These are phyloP conservation scores for Fusarium tupiense DNA, from an alignment of 2,329 filamentous ascomycete species.

Conservation along the genomic window DNA sequence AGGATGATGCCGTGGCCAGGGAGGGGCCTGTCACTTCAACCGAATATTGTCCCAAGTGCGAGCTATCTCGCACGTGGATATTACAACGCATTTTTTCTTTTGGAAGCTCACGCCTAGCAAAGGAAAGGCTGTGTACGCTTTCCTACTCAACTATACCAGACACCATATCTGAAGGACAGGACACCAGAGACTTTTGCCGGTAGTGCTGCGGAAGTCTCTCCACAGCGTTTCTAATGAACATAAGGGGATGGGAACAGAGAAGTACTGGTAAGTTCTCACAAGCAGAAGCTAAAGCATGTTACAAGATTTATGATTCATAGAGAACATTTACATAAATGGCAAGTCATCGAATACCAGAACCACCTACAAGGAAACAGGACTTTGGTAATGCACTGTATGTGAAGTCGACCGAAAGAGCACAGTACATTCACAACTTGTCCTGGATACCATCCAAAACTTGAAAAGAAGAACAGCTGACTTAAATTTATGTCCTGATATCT, in stretches of 20 bases:
- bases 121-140: not conserved
- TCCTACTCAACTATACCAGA: not conserved
- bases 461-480: not conserved
- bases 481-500: not conserved
- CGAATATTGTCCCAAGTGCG: not conserved
- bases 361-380: rapidly evolving
- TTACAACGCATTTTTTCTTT: not conserved
- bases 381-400: not conserved
- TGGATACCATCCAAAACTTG: rapidly evolving
- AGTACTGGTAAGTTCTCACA: too few relatives aligned
- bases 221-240: too few relatives aligned
- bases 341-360: not conserved
- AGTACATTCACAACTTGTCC: rapidly evolving
- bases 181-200: too few relatives aligned
- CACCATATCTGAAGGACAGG: too few relatives aligned
- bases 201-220: too few relatives aligned
- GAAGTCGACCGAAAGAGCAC: not conserved
- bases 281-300: not conserved
- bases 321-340: rapidly evolving
- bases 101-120: too few relatives aligned
- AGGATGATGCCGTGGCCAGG: not conserved
- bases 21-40: not conserved
- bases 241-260: too few relatives aligned
- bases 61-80: rapidly evolving
- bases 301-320: rapidly evolving